phyloP scores from a whole-genome alignment of 768 basidiomycete genomes.

The Agrocybe pediades region DNA sequence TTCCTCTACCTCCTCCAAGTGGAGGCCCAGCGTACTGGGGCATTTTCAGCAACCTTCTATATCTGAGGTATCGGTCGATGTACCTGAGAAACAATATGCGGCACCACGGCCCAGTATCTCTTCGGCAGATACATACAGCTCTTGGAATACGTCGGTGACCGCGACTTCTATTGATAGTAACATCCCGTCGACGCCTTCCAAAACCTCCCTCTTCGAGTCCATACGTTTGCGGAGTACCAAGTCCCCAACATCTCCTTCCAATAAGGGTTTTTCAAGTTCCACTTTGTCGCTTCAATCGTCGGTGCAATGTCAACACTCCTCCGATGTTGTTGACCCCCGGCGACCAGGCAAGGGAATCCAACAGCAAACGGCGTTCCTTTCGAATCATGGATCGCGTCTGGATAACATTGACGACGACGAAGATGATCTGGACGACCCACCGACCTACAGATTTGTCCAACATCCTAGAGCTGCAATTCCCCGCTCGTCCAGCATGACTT shows the following conservation, averaged over 20 bases:
- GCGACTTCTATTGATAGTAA: slow-evolving; percentile 49
- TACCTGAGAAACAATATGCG: slow-evolving; percentile 34
- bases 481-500: slow-evolving; percentile 17
- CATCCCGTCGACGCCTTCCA: slow-evolving; percentile 40
- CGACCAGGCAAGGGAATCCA: slow-evolving; percentile 2
- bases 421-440: slow-evolving; percentile 24
- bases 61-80: slow-evolving; percentile 42
- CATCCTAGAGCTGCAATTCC: slow-evolving; percentile 16
- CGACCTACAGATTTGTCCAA: slow-evolving; percentile 19
- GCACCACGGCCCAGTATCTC: slow-evolving; percentile 43
- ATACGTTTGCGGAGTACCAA: slow-evolving; percentile 34
- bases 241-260: slow-evolving; percentile 33
- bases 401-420: slow-evolving; percentile 31
- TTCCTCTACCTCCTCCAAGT: slow-evolving; percentile 38
- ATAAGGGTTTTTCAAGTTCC: slow-evolving; percentile 12
- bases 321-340: neutral
- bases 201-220: slow-evolving; percentile 41
- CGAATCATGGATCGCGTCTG: slow-evolving; percentile 27
- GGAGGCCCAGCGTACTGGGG: slow-evolving; percentile 67
- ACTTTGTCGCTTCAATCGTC: slow-evolving; percentile 19
- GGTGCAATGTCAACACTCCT: slow-evolving; percentile 15
- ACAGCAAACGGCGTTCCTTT: slow-evolving; percentile 31
- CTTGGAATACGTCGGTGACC: slow-evolving; percentile 49
- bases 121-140: slow-evolving; percentile 57
- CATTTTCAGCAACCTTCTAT: slow-evolving; percentile 57